phyloP scores from a whole-genome alignment of 2,329 filamentous ascomycete genomes.

The Hypoxylon sp. region DNA sequence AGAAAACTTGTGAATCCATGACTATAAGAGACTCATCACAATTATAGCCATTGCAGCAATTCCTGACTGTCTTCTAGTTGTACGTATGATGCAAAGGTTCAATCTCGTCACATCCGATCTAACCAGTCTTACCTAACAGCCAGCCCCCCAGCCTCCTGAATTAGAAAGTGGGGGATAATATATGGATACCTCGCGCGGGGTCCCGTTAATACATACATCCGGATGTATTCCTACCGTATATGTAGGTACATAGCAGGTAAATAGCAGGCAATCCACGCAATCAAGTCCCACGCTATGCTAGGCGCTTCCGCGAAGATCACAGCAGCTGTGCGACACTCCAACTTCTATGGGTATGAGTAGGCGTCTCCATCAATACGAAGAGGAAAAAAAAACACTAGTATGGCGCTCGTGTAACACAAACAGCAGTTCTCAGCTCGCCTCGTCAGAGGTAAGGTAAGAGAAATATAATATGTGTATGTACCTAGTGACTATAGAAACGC shows the following conservation, averaged over 20 bases:
- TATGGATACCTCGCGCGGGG: not conserved
- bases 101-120: not conserved
- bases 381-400: no score
- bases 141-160: conserved; percentile 10
- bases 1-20: not conserved
- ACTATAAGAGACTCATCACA: not conserved
- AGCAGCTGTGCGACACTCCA: not conserved
- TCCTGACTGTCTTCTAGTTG: not conserved
- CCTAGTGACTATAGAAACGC: not conserved
- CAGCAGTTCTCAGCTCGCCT: conserved; percentile 2
- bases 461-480: not conserved
- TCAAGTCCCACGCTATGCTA: no score
- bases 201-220: not conserved
- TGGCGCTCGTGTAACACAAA: conserved; percentile 9
- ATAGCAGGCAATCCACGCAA: not conserved
- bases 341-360: not conserved
- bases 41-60: not conserved
- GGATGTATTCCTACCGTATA: not conserved
- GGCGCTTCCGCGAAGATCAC: not conserved
- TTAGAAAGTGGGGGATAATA: conserved; percentile 5
- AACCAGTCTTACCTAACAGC: not conserved
- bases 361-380: not conserved
- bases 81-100: conserved; percentile 7
- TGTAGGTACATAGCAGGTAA: not conserved
- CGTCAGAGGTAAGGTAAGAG: not conserved